Evolutionary conservation across 129 eudicot species (phyloP), one percentile per base, ranked within the genome.

Genomic region (Gnaphalium uliginosum): DNA sequence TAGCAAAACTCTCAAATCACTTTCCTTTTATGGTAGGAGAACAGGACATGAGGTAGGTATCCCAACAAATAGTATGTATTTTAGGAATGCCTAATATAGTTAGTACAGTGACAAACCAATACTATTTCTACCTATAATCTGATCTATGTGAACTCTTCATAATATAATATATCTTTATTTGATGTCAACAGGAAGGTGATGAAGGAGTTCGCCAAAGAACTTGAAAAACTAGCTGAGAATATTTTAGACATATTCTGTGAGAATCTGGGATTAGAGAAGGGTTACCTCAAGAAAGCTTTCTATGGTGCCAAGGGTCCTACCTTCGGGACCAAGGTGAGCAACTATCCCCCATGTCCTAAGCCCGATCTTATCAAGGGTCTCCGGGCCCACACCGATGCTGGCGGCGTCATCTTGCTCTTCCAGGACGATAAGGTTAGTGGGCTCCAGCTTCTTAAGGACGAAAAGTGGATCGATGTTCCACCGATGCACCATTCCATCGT

Each of bases 351-450:
- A 3, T 94, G 98, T 75, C 98, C 98, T 19, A 83, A 83, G 74
- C 98, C 98, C 8, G 96, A 94, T 6, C 88, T 89, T 30, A 85
- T 94, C 78, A 93, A 93, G 86, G 98, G 98, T 22, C 93, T 93
- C 22, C 86, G 97, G 63, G 93, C 97, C 75, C 98, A 93, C 88
- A 93, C 98, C 5, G 97, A 93, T 58, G 98, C 98, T 13, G 98
- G 98, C 30, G 97, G 98, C 77, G 87, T 88, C 75, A 90, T 90
- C 81, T 81, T 94, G 57, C 93, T 90, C 79, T 94, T 90, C 85
- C 98, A 94, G 53, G 98, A 94, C 59, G 97, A 90, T 71, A 86
- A 85, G 73, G 98, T 94, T 77, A 90, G 97, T n/a, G 98, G 98
- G 18, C 96, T 94, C 75, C 98, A 94, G 84, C 96, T 90, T 57